phyloP scores from a whole-genome alignment of 148 eudicot species.

The Amaranthus cruentus region DNA sequence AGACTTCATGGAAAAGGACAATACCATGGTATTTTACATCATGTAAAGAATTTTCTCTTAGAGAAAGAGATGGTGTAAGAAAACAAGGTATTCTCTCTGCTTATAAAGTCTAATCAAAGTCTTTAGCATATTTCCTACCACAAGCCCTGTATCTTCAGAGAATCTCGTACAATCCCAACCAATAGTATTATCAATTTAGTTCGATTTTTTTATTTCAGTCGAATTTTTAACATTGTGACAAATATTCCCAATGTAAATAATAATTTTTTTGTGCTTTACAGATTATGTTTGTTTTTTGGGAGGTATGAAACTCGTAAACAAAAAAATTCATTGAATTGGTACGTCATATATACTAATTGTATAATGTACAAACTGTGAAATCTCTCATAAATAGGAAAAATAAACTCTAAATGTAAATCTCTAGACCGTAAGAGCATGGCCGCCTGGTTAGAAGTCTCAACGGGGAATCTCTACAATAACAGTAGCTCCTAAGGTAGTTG shows the following conservation, averaged over 20 bases:
- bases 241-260: background rate
- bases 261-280: background rate
- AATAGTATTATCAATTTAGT: background rate
- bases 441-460: background rate
- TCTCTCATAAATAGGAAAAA: background rate
- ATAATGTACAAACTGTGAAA: background rate
- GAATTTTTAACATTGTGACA: background rate
- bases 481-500: background rate
- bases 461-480: background rate
- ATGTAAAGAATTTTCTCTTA: background rate
- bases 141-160: background rate
- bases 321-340: background rate
- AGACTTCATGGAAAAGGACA: background rate
- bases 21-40: background rate
- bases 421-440: background rate
- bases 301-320: background rate
- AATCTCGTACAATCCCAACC: background rate
- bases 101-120: background rate
- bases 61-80: background rate
- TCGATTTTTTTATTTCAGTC: background rate
- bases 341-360: background rate
- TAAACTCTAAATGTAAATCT: background rate
- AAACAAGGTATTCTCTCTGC: background rate
- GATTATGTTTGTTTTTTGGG: too few species aligned
- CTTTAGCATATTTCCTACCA: background rate